A percentile compares a stretch with the other conserved stretches of the same genome.
These are phyloP conservation scores for Metschnikowia reukaufii DNA, from an alignment of 805 yeast genomes.

Conservation along the genomic window DNA sequence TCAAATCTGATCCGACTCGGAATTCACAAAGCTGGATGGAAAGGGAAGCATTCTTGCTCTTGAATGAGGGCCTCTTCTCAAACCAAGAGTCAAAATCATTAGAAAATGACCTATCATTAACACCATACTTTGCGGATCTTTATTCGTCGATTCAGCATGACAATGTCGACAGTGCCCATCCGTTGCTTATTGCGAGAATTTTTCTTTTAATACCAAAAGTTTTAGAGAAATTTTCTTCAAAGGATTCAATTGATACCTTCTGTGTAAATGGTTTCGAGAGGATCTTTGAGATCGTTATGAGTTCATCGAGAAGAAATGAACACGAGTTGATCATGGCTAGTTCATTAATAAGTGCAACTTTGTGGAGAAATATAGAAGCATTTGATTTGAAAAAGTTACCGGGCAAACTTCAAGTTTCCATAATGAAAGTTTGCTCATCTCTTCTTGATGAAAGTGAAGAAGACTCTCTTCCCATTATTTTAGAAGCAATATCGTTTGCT, in stretches of 20 bases:
- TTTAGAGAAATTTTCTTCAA: constrained; percentile 49
- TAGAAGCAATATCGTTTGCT: constrained; percentile 65
- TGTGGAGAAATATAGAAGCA: constrained; percentile 35
- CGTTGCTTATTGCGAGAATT: constrained; percentile 48
- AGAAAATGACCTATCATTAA: constrained; percentile 18
- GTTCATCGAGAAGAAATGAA: background rate
- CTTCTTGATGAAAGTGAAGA: constrained; percentile 67
- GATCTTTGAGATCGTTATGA: constrained; percentile 3
- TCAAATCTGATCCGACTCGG: background rate
- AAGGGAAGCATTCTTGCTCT: constrained; percentile 42
- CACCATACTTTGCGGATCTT: constrained; percentile 9
- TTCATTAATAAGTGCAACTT: constrained; percentile 53
- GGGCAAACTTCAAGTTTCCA: constrained; percentile 30
- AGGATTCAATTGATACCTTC: constrained; percentile 30
- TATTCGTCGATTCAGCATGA: constrained; percentile 2
- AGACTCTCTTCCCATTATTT: constrained; percentile 71
- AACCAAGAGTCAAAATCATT: constrained; percentile 36
- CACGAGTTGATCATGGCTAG: constrained; percentile 28
- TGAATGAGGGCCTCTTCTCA: constrained; percentile 43
- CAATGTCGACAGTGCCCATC: constrained; percentile 14
- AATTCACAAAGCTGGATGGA: constrained; percentile 24
- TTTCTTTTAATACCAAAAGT: constrained; percentile 56
- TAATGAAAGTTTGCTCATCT: constrained; percentile 40
- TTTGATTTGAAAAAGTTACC: constrained; percentile 18
- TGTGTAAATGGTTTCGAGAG: constrained; percentile 29